Evolutionary conservation across 2,329 filamentous ascomycete genomes (phyloP).

Genomic region (Nemania sp.): DNA sequence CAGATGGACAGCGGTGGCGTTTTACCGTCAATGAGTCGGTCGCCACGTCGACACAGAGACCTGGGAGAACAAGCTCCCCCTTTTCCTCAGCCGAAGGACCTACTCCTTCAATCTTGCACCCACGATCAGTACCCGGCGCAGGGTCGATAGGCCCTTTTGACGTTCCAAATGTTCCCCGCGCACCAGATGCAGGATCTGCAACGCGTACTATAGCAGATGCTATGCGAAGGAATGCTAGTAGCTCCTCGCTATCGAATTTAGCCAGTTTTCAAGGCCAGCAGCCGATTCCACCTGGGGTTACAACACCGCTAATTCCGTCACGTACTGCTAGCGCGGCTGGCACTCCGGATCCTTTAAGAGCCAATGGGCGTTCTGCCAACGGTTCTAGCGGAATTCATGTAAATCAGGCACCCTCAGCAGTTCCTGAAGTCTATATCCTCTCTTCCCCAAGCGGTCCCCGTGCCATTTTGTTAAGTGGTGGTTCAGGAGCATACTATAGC

Average conservation of each 20-base stretch:
- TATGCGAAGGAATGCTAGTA: slow-evolving; percentile 65
- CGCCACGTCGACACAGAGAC: slow-evolving; percentile 33
- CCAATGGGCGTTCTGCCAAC: slow-evolving; percentile 49
- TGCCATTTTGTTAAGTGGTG: slow-evolving; percentile 66
- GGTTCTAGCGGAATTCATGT: slow-evolving; percentile 42
- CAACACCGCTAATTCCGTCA: slow-evolving; percentile 57
- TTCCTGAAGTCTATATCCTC: slow-evolving; percentile 69
- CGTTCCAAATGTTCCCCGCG: slow-evolving; percentile 60
- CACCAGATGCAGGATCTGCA: slow-evolving; percentile 60
- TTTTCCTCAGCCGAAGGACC: slow-evolving; percentile 41
- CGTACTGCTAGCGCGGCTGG: slow-evolving; percentile 59
- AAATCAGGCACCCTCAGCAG: slow-evolving; percentile 43
- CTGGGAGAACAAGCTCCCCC: slow-evolving; percentile 45
- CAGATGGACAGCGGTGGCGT: slow-evolving; percentile 65
- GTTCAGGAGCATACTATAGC: slow-evolving; percentile 64
- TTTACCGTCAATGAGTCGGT: slow-evolving; percentile 63
- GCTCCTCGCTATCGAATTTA: slow-evolving; percentile 57
- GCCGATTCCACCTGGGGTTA: slow-evolving; percentile 58
- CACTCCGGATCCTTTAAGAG: slow-evolving; percentile 60
- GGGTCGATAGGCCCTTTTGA: slow-evolving; percentile 57
- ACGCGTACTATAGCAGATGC: slow-evolving; percentile 59
- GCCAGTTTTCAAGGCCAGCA: slow-evolving; percentile 51
- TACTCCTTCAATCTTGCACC: slow-evolving; percentile 36
- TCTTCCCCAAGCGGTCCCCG: slow-evolving; percentile 70
- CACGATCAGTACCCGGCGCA: slow-evolving; percentile 46